Conservation (phyloP, 1,139 yeast genomes). For the Candida tropicalis region DNA sequence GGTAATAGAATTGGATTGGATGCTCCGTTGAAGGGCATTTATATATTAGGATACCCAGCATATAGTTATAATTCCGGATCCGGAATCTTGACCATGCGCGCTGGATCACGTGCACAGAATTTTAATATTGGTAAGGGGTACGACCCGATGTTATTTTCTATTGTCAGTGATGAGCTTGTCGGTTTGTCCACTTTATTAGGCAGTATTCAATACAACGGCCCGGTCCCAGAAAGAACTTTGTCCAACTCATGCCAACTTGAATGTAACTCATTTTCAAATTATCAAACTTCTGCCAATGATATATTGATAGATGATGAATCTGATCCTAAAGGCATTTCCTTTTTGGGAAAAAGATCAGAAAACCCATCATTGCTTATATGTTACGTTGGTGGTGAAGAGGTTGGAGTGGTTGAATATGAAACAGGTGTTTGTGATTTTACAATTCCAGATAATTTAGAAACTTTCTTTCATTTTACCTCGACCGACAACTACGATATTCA, state of each 20-base stretch:
- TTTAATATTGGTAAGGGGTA: slow-evolving; percentile 26
- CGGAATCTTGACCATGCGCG: slow-evolving; percentile 23
- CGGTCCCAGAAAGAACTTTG: not conserved
- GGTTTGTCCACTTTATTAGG: not conserved
- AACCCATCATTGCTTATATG: slow-evolving; percentile 31
- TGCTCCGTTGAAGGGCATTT: slow-evolving; percentile 9
- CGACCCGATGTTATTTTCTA: slow-evolving; percentile 13
- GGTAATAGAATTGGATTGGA: slow-evolving; percentile 27
- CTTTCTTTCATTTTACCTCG: slow-evolving; percentile 27
- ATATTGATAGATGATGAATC: too few species aligned
- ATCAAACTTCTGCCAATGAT: too few species aligned
- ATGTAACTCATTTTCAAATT: not conserved
- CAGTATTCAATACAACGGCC: not conserved
- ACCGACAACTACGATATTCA: slow-evolving; percentile 35
- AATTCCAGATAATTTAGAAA: slow-evolving; percentile 31
- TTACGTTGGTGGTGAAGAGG: slow-evolving; percentile 32
- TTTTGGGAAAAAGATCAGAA: too few species aligned
- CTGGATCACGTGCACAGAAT: slow-evolving; percentile 12
- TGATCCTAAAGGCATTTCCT: too few species aligned
- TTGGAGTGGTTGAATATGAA: slow-evolving; percentile 39
- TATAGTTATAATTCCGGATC: slow-evolving; percentile 17
- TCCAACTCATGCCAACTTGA: not conserved
- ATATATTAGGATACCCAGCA: slow-evolving; percentile 5
- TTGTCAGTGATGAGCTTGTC: not conserved
- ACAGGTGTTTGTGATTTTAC: slow-evolving; percentile 43